Conservation (phyloP, 495 filamentous ascomycete species). For the Oidiodendron maius region DNA sequence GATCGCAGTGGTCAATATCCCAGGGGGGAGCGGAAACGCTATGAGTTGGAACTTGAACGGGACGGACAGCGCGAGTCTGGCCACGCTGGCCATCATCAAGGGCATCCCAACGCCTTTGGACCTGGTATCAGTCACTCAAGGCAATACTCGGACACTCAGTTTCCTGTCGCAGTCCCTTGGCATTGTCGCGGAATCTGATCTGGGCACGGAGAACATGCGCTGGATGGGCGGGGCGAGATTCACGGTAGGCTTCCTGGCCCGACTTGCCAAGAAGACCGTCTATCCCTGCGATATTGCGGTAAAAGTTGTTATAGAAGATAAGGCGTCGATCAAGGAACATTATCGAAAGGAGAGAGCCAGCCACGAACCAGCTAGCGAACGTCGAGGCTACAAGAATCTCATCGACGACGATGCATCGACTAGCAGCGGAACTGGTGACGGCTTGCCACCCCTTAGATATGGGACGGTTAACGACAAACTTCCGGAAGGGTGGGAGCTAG, state of each 20-base stretch:
- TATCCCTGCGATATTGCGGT: conserved; percentile 89
- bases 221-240: conserved; percentile 90
- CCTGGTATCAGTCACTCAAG: conserved; percentile 82
- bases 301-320: conserved; percentile 73
- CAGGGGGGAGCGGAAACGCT: conserved; percentile 90
- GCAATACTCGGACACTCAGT: conserved; percentile 61
- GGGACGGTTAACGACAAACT: conserved; percentile 74
- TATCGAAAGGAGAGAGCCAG: conserved; percentile 48
- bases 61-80: conserved; percentile 66
- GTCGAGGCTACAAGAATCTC: conserved; percentile 18
- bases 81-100: conserved; percentile 79
- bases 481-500: conserved; percentile 66
- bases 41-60: conserved; percentile 88
- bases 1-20: conserved; percentile 83
- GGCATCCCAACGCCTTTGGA: conserved; percentile 77
- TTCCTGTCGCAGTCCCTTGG: conserved; percentile 91
- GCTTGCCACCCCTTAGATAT: conserved; percentile 67
- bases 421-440: conserved; percentile 29
- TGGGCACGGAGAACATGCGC: conserved; percentile 82
- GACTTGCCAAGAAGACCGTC: conserved; percentile 62
- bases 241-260: conserved; percentile 70
- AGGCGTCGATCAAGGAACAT: conserved; percentile 65
- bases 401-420: conserved; percentile 24
- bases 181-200: conserved; percentile 81
- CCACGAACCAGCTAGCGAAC: conserved; percentile 24